phyloP scores from a whole-genome alignment of 1,284 basidiomycete genomes.

The Tilletiopsis washingtonensis region DNA sequence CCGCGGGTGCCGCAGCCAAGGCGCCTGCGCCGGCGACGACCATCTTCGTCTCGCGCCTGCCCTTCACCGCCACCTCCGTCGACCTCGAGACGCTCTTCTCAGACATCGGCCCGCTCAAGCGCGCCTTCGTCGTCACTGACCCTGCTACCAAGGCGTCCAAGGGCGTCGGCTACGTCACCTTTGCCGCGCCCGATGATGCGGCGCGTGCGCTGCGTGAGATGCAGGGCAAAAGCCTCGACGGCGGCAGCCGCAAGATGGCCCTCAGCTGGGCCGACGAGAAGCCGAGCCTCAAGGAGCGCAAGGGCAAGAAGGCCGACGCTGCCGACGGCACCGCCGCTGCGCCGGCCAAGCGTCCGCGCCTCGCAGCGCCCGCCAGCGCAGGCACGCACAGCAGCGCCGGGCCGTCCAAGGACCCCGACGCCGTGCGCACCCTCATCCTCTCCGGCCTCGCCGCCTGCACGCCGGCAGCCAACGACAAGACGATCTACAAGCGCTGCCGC shows the following conservation, averaged over 20 bases:
- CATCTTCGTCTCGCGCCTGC: slow-evolving; percentile 55
- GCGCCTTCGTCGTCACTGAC: slow-evolving; percentile 85
- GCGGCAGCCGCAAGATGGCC: slow-evolving; percentile 32
- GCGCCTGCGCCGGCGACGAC: slow-evolving; percentile 28
- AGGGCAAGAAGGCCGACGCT: background rate
- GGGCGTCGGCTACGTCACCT: slow-evolving; percentile 96
- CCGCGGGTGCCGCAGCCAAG: too few relatives aligned
- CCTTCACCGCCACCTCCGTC: slow-evolving; percentile 78
- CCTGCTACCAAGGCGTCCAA: slow-evolving; percentile 71
- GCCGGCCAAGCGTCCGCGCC: background rate
- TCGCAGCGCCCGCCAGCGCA: slow-evolving; percentile 6
- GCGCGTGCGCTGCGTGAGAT: slow-evolving; percentile 33
- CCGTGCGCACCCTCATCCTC: slow-evolving; percentile 39
- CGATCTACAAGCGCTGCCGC: slow-evolving; percentile 41
- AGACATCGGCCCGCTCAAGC: slow-evolving; percentile 84
- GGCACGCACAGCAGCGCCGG: background rate
- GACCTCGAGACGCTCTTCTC: slow-evolving; percentile 90
- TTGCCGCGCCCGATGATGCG: slow-evolving; percentile 82
- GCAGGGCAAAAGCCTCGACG: slow-evolving; percentile 39
- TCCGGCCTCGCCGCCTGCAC: slow-evolving; percentile 33
- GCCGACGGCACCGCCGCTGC: background rate
- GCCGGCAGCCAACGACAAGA: slow-evolving; percentile 33
- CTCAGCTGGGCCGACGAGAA: slow-evolving; percentile 36
- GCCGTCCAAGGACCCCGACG: slow-evolving; percentile 28
- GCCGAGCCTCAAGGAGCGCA: slow-evolving; percentile 19